phyloP scores from a whole-genome alignment of 2,329 filamentous ascomycete genomes.

The Beauveria australis region DNA sequence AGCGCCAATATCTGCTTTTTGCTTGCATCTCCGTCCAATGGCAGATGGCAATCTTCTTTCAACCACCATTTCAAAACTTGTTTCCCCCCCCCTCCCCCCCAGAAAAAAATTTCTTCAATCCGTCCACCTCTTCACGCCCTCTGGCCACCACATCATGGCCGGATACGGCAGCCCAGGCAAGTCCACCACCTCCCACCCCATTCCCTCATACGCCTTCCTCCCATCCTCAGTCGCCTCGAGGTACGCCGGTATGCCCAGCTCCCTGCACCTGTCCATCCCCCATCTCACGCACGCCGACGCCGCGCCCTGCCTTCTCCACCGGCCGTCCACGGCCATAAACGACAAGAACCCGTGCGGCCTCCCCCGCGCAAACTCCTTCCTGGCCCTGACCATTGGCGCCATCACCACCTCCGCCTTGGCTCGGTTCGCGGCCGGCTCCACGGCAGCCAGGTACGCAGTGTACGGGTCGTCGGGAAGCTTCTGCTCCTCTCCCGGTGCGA shows the following conservation, averaged over 20 bases:
- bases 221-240: conserved; percentile 9
- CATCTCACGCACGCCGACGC: conserved; percentile 5
- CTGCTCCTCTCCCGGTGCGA: background rate
- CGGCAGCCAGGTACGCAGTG: background rate
- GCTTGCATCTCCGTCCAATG: background rate
- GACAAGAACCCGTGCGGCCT: background rate
- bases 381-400: background rate
- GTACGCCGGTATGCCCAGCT: conserved; percentile 8
- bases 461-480: background rate
- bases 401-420: background rate
- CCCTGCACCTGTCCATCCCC: conserved; percentile 6
- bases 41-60: background rate
- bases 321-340: conserved; percentile 6
- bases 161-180: background rate
- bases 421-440: background rate
- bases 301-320: conserved; percentile 6
- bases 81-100: background rate
- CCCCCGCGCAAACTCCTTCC: background rate
- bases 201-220: background rate
- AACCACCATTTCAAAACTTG: background rate
- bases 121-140: conserved; percentile 6
- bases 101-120: background rate
- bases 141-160: conserved; percentile 10
- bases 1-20: no score
- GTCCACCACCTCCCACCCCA: conserved; percentile 6